Percentiles rank a stretch among this genome's conserved stretches.
Evolutionary conservation across 208 protist genomes (phyloP).

Genomic region (Trypanosoma theileri): DNA sequence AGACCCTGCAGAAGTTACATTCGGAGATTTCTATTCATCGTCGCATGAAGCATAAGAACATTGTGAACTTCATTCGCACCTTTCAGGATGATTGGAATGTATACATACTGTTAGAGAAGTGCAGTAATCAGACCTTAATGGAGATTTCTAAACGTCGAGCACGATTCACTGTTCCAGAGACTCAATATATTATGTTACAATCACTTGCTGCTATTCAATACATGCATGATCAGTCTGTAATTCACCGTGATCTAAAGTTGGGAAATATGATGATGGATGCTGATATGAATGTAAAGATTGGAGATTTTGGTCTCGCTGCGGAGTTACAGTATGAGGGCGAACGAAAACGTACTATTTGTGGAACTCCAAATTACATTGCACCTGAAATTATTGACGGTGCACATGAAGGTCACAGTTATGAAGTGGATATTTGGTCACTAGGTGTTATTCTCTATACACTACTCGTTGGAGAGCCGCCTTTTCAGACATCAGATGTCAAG

Average conservation of each 20-base stretch:
- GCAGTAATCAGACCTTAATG: conserved; percentile 95
- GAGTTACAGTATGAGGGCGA: conserved; percentile 91
- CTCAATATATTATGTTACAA: conserved; percentile 94
- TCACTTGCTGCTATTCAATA: conserved; percentile 93
- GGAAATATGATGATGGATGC: conserved; percentile 95
- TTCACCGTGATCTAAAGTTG: conserved; percentile 97
- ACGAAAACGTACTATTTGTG: conserved; percentile 95
- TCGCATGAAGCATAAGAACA: conserved; percentile 94
- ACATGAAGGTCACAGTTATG: conserved; percentile 93
- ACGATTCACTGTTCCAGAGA: conserved; percentile 91
- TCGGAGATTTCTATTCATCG: conserved; percentile 98
- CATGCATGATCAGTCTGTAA: conserved; percentile 94
- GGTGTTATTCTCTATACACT: conserved; percentile 98
- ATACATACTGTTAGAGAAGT: conserved; percentile 99
- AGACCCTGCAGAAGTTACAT: conserved; percentile 94
- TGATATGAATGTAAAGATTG: conserved; percentile 91
- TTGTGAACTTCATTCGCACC: conserved; percentile 96
- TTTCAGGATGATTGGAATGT: conserved; percentile 97
- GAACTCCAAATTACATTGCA: conserved; percentile 97
- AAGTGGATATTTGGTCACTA: conserved; percentile 98
- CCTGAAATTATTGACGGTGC: conserved; percentile 90
- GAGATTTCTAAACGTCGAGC: conserved; percentile 93
- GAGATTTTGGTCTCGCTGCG: conserved; percentile 94
- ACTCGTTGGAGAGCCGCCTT: conserved; percentile 97
- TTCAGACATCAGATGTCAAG: conserved; percentile 97